These are phyloP conservation scores for Aspergillus baeticus DNA, from an alignment of 495 filamentous ascomycete species.

Conservation along the genomic window DNA sequence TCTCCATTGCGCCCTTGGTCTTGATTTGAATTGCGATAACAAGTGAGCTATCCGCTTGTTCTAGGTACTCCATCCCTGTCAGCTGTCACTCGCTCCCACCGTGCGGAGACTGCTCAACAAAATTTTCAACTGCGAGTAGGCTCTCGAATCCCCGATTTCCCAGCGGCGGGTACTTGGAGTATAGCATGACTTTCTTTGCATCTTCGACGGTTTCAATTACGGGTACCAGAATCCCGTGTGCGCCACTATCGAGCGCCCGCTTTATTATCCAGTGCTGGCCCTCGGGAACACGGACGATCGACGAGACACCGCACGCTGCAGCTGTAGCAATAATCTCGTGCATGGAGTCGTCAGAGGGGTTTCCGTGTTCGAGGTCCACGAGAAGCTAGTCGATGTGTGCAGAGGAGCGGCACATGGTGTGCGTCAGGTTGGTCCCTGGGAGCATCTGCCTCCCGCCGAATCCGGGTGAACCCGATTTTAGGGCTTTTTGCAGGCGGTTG, in stretches of 20 bases:
- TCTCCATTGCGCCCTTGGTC: conserved; percentile 68
- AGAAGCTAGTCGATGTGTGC: conserved; percentile 69
- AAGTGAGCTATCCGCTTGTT: no score
- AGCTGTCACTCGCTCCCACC: neutral
- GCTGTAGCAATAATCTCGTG: conserved; percentile 76
- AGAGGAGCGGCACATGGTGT: conserved; percentile 58
- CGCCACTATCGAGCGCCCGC: conserved; percentile 64
- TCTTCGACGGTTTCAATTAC: conserved; percentile 65
- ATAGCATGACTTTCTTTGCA: conserved; percentile 57
- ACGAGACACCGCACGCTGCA: conserved; percentile 63
- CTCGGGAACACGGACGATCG: conserved; percentile 64
- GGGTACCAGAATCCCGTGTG: conserved; percentile 55
- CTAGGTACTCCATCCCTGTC: neutral
- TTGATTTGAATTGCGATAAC: conserved; percentile 83
- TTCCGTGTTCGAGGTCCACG: conserved; percentile 77
- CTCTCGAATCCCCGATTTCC: conserved; percentile 18
- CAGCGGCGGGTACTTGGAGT: conserved; percentile 43
- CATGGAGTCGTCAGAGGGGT: conserved; percentile 77
- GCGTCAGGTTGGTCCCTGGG: conserved; percentile 69
- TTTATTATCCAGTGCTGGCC: conserved; percentile 70
- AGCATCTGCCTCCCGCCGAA: conserved; percentile 76
- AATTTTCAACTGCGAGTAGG: neutral
- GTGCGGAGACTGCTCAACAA: no score
- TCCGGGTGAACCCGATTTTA: conserved; percentile 50
- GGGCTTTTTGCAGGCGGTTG: conserved; percentile 60